Evolutionary conservation across 106 monocot species (phyloP), one percentile per base, ranked within the genome.

Genomic region (Allium fistulosum): DNA sequence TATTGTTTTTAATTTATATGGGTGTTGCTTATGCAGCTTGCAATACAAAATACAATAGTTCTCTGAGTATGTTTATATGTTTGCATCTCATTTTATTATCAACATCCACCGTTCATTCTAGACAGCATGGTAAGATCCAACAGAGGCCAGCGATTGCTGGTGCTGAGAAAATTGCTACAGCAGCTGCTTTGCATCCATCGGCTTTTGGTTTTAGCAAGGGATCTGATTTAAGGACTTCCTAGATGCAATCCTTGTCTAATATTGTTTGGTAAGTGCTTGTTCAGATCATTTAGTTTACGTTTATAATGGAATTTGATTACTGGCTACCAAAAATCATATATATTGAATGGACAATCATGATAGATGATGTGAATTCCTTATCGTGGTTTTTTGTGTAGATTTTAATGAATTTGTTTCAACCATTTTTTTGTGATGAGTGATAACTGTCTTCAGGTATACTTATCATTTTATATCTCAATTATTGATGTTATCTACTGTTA

Each of bases 401-500:
- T 22, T 22, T 22, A 22, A 22, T 22, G 22, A 22, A 22, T 22
- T 22, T 22, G 22, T 22, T 22, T 22, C 22, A 22, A 22, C 22
- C 22, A 1, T 22, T 22, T 22, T 22, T 22, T 22, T 22, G 22
- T 22, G 72, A 88, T 82, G 74, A 59, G 84, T 10, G 92, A 92
- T 37, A 88, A 82, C 58, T 66, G 75, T 46, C 87, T 92, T 48
- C 87, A 87, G 82, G 92, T 92, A 73, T 51, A 7, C 14, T 48
- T 2, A 11, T 48, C 16, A 13, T 14, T 65, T 47, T 9, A 8
- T 18, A 22, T 66, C 27, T 50, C 9, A 61, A 61, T 26, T 26
- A 61, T 9, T 61, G 22, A 22, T 1, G 1, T 22, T 22, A 22
- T 22, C 0, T 22, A 22, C 1, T 22, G 22, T 22, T 22, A 22